phyloP scores from a whole-genome alignment of 352 stramenopile species.

The Thraustochytrium sp. region DNA sequence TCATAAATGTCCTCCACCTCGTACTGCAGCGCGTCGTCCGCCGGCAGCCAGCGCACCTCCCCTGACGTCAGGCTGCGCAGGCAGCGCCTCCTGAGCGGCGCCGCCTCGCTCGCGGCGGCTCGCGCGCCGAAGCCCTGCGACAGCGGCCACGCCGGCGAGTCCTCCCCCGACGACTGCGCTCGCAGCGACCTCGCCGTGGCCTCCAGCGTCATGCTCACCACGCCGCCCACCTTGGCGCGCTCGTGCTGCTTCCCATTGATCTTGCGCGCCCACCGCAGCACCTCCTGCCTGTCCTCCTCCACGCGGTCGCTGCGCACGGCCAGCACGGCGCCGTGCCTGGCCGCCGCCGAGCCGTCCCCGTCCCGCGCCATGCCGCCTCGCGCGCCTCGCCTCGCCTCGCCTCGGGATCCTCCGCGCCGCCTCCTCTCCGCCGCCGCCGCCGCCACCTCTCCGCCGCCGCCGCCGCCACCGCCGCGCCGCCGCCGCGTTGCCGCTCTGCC shows the following conservation, averaged over 20 bases:
- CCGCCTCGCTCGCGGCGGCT: neutral
- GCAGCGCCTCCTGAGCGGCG: neutral
- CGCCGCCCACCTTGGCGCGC: neutral
- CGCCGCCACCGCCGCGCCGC: too few relatives aligned
- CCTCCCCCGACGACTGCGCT: neutral
- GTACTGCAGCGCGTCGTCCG: neutral
- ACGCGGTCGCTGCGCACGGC: neutral
- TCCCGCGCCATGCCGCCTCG: too few relatives aligned
- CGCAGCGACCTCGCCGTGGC: neutral
- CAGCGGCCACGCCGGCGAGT: neutral
- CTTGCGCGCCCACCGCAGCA: neutral
- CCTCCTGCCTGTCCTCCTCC: neutral
- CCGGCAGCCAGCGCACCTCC: slow-evolving; percentile 21
- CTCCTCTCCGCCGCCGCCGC: too few relatives aligned
- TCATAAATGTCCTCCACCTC: slow-evolving; percentile 21
- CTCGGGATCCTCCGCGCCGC: too few relatives aligned
- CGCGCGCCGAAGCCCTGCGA: neutral
- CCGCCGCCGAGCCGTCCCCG: too few relatives aligned
- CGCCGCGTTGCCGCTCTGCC: too few relatives aligned
- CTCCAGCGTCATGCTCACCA: neutral
- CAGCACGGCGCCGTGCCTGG: neutral
- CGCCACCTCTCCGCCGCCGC: too few relatives aligned
- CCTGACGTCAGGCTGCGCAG: slow-evolving; percentile 20
- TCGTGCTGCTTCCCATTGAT: slow-evolving; percentile 10
- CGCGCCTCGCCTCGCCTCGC: too few relatives aligned